These are phyloP conservation scores for Colletotrichum somersetense DNA, from an alignment of 2,329 filamentous ascomycete species.

Conservation along the genomic window DNA sequence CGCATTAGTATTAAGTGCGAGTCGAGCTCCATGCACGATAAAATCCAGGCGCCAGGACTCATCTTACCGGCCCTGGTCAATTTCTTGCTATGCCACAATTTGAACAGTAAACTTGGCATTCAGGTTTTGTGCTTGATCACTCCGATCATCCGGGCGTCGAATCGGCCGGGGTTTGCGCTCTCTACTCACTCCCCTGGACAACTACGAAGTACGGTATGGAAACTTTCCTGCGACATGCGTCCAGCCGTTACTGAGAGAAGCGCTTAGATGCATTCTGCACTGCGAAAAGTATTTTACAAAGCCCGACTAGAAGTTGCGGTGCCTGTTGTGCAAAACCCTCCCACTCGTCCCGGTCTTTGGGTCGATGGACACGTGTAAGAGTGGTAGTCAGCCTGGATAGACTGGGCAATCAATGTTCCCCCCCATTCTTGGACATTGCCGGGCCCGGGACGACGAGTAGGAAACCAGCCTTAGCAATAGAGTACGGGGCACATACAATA, in stretches of 20 bases:
- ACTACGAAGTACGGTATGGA: not conserved
- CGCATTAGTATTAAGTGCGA: not conserved
- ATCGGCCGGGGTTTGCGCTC: not conserved
- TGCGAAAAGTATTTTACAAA: not conserved
- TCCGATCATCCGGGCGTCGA: not conserved
- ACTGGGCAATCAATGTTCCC: not conserved
- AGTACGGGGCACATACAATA: not conserved
- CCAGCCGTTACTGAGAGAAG: not conserved
- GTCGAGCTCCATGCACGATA: constrained; percentile 18
- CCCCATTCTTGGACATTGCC: not conserved
- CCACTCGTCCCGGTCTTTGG: no score
- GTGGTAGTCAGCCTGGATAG: not conserved
- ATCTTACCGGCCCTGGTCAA: not conserved
- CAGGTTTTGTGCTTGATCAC: not conserved
- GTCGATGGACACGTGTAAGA: not conserved
- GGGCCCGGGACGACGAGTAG: not conserved
- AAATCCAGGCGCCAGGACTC: not conserved
- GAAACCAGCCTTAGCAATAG: not conserved
- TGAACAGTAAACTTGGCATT: not conserved
- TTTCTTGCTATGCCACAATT: no score
- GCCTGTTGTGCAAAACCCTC: no score
- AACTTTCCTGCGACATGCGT: not conserved
- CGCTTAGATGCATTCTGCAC: not conserved
- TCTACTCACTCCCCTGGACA: not conserved
- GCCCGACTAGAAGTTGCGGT: no score